Percentiles rank a stretch among this genome's conserved stretches.
Conservation (phyloP, 2,329 filamentous ascomycete species). For the Aspergillaceae sp. region DNA sequence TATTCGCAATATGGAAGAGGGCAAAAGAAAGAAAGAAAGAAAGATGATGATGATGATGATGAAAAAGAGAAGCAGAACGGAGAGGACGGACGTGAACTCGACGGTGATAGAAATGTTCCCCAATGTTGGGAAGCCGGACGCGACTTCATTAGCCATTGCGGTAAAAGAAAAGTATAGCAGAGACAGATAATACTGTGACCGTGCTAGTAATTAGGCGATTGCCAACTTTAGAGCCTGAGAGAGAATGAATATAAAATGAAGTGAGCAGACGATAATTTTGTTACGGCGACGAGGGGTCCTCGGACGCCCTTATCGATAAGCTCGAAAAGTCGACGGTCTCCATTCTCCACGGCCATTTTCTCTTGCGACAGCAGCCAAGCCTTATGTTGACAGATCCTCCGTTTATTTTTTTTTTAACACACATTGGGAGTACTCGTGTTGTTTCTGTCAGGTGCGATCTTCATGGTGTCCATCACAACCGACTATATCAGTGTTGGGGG, state of each 20-base stretch:
- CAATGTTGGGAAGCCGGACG: slow-evolving; percentile 1
- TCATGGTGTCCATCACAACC: slow-evolving; percentile 32
- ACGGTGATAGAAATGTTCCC: slow-evolving; percentile 52
- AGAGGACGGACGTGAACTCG: slow-evolving; percentile 58
- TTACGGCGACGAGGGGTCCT: slow-evolving; percentile 10
- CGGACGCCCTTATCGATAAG: slow-evolving; percentile 34
- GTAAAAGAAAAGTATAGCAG: neutral
- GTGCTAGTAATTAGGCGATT: too few relatives aligned
- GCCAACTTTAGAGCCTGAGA: neutral
- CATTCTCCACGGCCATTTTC: neutral
- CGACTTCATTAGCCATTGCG: neutral
- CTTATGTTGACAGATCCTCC: neutral
- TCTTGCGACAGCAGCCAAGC: neutral
- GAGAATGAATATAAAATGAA: slow-evolving; percentile 1
- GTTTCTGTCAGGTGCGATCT: neutral
- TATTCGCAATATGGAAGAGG: neutral
- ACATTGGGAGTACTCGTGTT: neutral
- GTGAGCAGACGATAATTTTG: neutral
- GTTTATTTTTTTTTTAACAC: neutral
- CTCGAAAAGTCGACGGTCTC: slow-evolving; percentile 10
- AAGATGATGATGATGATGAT: neutral
- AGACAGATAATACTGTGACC: too few relatives aligned
- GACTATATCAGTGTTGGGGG: slow-evolving; percentile 68
- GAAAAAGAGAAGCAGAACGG: too few relatives aligned
- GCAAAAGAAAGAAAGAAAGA: slow-evolving; percentile 1